These are phyloP conservation scores for Sarocladium brachiariae DNA, from an alignment of 2,329 filamentous ascomycete genomes.

Conservation along the genomic window DNA sequence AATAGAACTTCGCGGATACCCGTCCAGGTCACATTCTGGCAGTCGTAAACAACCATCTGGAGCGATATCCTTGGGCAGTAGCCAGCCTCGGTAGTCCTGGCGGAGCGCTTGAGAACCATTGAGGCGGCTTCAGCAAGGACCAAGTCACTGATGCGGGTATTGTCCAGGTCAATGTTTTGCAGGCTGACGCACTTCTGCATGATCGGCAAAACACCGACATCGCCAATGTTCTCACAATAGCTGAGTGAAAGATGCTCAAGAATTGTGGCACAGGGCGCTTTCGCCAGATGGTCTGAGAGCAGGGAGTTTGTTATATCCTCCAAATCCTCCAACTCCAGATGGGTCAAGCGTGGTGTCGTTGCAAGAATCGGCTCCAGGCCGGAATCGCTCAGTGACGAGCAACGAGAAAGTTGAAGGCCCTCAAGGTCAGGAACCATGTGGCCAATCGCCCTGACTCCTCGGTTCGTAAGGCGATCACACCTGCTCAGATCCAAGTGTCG, in stretches of 20 bases:
- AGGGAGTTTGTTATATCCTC: slow-evolving; percentile 67
- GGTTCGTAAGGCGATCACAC: slow-evolving; percentile 66
- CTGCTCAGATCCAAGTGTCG: slow-evolving; percentile 81
- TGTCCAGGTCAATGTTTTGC: slow-evolving; percentile 77
- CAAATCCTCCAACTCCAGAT: slow-evolving; percentile 86
- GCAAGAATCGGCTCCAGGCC: slow-evolving; percentile 66
- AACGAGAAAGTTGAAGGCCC: slow-evolving; percentile 76
- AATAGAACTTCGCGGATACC: slow-evolving; percentile 81
- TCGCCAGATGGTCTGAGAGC: slow-evolving; percentile 65
- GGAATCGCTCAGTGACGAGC: slow-evolving; percentile 64
- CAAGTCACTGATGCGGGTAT: slow-evolving; percentile 83
- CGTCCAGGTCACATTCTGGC: slow-evolving; percentile 85
- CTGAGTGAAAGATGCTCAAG: slow-evolving; percentile 81
- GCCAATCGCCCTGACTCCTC: slow-evolving; percentile 63
- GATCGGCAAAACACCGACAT: slow-evolving; percentile 75
- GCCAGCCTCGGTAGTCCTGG: slow-evolving; percentile 31
- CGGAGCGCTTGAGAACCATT: slow-evolving; percentile 63
- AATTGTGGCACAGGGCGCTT: slow-evolving; percentile 62
- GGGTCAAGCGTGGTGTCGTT: slow-evolving; percentile 69
- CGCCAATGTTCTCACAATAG: slow-evolving; percentile 81
- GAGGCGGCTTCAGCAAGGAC: slow-evolving; percentile 76
- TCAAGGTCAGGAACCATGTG: slow-evolving; percentile 72
- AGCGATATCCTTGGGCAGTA: slow-evolving; percentile 54
- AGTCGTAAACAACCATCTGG: slow-evolving; percentile 81
- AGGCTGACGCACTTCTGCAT: slow-evolving; percentile 68